phyloP scores from a whole-genome alignment of 345 rosid genomes.

The Tarenaya hassleriana region DNA sequence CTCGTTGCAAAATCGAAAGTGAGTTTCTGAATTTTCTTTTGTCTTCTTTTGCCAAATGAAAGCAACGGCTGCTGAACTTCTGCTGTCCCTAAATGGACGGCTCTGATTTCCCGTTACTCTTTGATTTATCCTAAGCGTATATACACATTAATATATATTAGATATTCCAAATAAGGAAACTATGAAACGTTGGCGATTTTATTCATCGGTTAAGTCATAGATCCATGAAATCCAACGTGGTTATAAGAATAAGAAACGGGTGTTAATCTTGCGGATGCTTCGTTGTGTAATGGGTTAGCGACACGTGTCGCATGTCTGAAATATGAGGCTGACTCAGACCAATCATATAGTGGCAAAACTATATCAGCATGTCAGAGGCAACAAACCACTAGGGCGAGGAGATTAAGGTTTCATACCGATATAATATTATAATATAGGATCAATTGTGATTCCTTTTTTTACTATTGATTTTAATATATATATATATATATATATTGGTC shows the following conservation, averaged over 20 bases:
- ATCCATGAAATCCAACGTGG: conserved; percentile 28
- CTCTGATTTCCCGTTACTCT: conserved; percentile 29
- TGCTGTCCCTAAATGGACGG: conserved; percentile 37
- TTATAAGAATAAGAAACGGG: too few relatives aligned
- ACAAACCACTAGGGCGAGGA: conserved; percentile 76
- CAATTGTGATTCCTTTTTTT: conserved; percentile 18
- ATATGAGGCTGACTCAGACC: conserved; percentile 37
- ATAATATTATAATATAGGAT: conserved; percentile 11
- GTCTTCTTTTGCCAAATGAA: conserved; percentile 31
- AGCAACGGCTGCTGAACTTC: conserved; percentile 32
- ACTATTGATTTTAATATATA: too few relatives aligned
- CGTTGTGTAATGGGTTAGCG: conserved; percentile 33
- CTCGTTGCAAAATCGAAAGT: conserved; percentile 25
- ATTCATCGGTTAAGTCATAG: conserved; percentile 16
- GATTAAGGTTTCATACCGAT: conserved; percentile 63
- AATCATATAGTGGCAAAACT: conserved; percentile 41
- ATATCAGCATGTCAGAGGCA: conserved; percentile 50
- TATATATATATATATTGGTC: too few relatives aligned
- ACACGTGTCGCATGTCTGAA: conserved; percentile 40
- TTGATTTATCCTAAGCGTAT: conserved; percentile 18
- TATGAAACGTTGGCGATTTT: conserved; percentile 24
- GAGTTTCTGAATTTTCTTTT: conserved; percentile 16
- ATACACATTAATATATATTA: conserved; percentile 5
- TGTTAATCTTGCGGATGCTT: conserved; percentile 21
- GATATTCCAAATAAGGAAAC: conserved; percentile 18